Percentiles rank a stretch among this genome's conserved stretches.
phyloP scores from a whole-genome alignment of 1,139 yeast genomes.

The Yamadazyma triangularis region DNA sequence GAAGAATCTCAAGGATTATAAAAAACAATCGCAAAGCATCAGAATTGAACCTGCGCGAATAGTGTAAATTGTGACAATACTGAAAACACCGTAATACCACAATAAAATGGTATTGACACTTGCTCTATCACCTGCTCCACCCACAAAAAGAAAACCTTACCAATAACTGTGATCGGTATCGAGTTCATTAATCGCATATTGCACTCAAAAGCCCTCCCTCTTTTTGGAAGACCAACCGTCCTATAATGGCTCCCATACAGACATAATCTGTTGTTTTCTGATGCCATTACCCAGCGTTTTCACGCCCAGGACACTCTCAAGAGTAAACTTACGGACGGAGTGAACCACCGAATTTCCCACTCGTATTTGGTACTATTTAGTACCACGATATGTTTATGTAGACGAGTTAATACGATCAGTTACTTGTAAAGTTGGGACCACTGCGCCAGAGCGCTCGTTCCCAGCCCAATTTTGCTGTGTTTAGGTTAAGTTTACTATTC shows the following conservation, averaged over 20 bases:
- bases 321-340: slow-evolving; percentile 56
- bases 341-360: slow-evolving; percentile 85
- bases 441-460: slow-evolving; percentile 16
- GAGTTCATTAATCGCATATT: slow-evolving; percentile 69
- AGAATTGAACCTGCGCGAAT: not conserved
- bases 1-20: not conserved
- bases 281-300: slow-evolving; percentile 72
- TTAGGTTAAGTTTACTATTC: too few relatives aligned
- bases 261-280: slow-evolving; percentile 45
- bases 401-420: slow-evolving; percentile 69
- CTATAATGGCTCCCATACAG: slow-evolving; percentile 71
- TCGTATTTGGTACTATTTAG: slow-evolving; percentile 31
- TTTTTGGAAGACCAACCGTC: slow-evolving; percentile 56
- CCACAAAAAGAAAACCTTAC: slow-evolving; percentile 28
- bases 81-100: too few relatives aligned
- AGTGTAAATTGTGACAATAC: too few relatives aligned
- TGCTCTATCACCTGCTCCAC: too few relatives aligned
- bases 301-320: slow-evolving; percentile 65
- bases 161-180: slow-evolving; percentile 74
- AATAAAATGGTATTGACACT: too few relatives aligned
- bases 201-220: slow-evolving; percentile 63
- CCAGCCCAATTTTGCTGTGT: too few relatives aligned
- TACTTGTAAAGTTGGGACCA: slow-evolving; percentile 39
- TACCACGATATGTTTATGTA: slow-evolving; percentile 27
- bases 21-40: too few relatives aligned